Base-by-base conservation (phyloP, 1,139 yeast species). In the Nakaseomyces uthaithaninus region DNA sequence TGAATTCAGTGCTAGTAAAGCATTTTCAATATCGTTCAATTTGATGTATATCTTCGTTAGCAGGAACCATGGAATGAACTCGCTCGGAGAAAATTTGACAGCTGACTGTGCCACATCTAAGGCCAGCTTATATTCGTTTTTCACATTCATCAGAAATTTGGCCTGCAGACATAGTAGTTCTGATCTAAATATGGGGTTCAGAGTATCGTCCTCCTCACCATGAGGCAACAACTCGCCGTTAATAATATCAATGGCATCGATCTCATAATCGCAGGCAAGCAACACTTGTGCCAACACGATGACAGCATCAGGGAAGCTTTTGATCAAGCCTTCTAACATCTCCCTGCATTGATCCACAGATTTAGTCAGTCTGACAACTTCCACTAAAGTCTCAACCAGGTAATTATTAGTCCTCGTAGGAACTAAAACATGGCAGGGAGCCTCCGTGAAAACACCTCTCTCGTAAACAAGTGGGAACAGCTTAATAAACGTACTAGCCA, bases 11-110 rank as follows among this genome's bases (percentile, higher is more conserved):
- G 95, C 80, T 44, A 89, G 65, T 43, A 93, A 70, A 0, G 97
- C 95, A 57, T 81, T 80, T 55, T 83, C 91, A 56, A 78, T 82
- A 60, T 91, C 93, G 41, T 80, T 85, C 47, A 74, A 65, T 45
- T 77, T 74, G 36, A 91, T 79, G 58, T 91, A 86, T 2, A 81
- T 80, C 51, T 75, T 72, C 3, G 89, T 87, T 43, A 93, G 66
- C 42, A 74, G 68, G 11, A 84, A 77, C 99, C 99, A 91, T n/a
- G 95, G 75, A 51, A 72, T 72, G 62, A 86, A 91, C 61, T 91
- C 98, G 2, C 94, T 82, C 1, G 99, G 99, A 0, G 94, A 75
- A 3, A 93, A 75, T 53, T 82, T 79, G 10, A 87, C 94, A 1
- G 95, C 91, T 46, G 81, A 77, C 45, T 74, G 75, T 0, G 95